Evolutionary conservation across 192 early-diverging fungal genomes (phyloP), one percentile per base, ranked within the genome.

Genomic region (Coemansia sp.): DNA sequence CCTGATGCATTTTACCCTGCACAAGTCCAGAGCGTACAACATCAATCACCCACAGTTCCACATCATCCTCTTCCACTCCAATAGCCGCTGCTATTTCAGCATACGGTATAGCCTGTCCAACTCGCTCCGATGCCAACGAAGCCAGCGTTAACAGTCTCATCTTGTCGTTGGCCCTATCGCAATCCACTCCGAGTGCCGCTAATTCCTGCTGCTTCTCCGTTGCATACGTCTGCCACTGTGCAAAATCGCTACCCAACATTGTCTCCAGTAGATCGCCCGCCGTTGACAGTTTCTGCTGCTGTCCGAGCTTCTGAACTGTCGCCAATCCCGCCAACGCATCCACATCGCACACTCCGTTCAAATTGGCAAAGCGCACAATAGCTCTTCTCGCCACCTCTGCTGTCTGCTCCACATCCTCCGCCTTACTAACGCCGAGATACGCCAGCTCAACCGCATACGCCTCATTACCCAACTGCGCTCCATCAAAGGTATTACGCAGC

Each of bases 41-140:
- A 69, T 94, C 91, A 72, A 98, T 96, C 21, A 94, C 87, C 94
- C 94, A 98, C 83, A 94, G 73, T 84, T 98, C 96, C 10, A 98
- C 94, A 27, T 95, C 92, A 18, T 82, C 84, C 56, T 86, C 86
- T 14, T 83, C 74, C 54, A 98, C 86, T 54, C 86, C 86, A 28
- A 98, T 82, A 3, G 87, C 88, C 54, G 82, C 73, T 44, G 91
- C 85, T 53, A 98, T 87, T n/a, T 82, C 72, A 53, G 67, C 58
- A 72, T 94, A 96, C 38, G 87, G 74, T 67, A 98, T 79, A 53
- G 85, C 85, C 32, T 87, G 71, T 26, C 82, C 76, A 41, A 94
- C 76, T 56, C 88, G 83, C 38, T 83, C 82, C 7, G 90, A 89
- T 10, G 89, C 92, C 24, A 95, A 71, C 21, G 86, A 85, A 2